phyloP scores from a whole-genome alignment of 495 filamentous ascomycete species.

The Daldinia concentrica region DNA sequence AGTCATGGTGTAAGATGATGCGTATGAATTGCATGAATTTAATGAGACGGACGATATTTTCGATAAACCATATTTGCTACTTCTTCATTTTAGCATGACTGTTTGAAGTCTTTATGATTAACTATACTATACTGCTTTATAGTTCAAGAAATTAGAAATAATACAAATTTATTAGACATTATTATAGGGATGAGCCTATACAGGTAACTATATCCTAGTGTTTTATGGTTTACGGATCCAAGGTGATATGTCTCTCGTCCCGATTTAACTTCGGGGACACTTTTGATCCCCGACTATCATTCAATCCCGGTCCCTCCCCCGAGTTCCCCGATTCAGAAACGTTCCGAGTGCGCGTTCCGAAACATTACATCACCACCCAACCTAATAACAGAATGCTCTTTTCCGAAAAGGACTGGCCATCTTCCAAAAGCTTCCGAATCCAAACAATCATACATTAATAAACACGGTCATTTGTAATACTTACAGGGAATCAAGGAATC shows the following conservation, averaged over 20 bases:
- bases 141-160: too few species aligned
- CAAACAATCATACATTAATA: not conserved
- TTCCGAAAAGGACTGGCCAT: not conserved
- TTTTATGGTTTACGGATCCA: too few species aligned
- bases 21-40: constrained; percentile 3
- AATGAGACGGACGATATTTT: not conserved
- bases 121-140: too few species aligned
- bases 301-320: not conserved
- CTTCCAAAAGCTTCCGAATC: not conserved
- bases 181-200: too few species aligned
- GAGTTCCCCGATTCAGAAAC: constrained; percentile 1
- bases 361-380: not conserved
- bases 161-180: too few species aligned
- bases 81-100: not conserved
- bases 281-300: not conserved
- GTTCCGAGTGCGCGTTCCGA: not conserved
- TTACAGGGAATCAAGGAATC: not conserved
- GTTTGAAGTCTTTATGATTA: too few species aligned
- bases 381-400: not conserved
- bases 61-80: not conserved
- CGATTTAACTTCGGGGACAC: constrained; percentile 1
- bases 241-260: not conserved
- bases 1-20: constrained; percentile 4
- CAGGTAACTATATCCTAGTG: too few species aligned
- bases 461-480: not conserved